Base-by-base conservation (phyloP, 257 asterid species). In the Knoxia roxburghii region DNA sequence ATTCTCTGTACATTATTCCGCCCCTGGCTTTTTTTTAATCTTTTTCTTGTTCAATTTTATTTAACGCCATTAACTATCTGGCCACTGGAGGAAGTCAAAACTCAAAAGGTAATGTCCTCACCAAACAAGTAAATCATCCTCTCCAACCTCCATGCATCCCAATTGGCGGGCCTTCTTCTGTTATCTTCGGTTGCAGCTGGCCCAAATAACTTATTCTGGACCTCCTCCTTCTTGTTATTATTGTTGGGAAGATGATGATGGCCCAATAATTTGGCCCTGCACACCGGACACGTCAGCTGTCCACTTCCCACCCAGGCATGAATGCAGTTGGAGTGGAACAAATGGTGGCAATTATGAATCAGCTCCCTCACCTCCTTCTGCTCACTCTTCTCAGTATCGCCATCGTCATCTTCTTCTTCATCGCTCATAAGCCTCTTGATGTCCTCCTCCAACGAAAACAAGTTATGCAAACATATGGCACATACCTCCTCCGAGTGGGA, bases 91-190 rank as follows among this genome's bases (percentile, higher is more conserved):
- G n/a, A n/a, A n/a, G n/a, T n/a, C n/a, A n/a, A n/a, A n/a, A n/a
- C n/a, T 48, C 65, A 59, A 15, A 60, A 60, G 30, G 9, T 18
- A 0, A 35, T 1, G 45, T 60, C 65, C 23, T 41, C 65, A 18
- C 65, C 65, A 37, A 60, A 60, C 30, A 60, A 41, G 65, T 37
- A 60, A 35, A 24, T 37, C 65, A 60, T 60, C 49, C 65, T 60
- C 65, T 60, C 65, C 65, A 60, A n/a, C 49, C 65, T 60, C 65
- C 65, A 33, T 23, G 65, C 32, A 60, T 60, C 65, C 64, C 64
- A 23, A 20, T n/a, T 0, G 17, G 27, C 20, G 4, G 26, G 51
- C 2, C 20, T n/a, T n/a, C n/a, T n/a, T n/a, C n/a, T n/a, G n/a
- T n/a, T n/a, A n/a, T n/a, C n/a, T n/a, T n/a, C n/a, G n/a, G n/a